Evolutionary conservation across 352 stramenopile species (phyloP).

Genomic region (Phytophthora macrochlamydospora): DNA sequence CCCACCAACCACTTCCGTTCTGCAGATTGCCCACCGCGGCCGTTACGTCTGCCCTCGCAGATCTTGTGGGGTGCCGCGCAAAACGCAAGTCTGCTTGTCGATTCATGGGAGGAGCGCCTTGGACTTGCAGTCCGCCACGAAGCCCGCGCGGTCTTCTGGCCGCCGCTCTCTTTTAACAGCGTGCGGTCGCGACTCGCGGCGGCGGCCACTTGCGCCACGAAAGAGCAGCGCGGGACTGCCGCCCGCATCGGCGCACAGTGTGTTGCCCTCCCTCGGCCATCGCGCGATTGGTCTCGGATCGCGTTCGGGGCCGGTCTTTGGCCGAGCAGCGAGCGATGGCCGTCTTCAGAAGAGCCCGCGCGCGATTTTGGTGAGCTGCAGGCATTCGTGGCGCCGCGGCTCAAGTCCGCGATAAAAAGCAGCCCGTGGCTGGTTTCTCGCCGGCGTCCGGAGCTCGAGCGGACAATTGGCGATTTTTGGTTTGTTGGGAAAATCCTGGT

Average conservation of each 20-base stretch:
- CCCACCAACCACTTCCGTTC: background rate
- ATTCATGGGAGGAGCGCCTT: too few species aligned
- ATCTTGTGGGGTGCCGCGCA: too few species aligned
- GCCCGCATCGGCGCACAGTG: background rate
- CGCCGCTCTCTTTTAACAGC: too few species aligned
- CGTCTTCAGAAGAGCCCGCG: background rate
- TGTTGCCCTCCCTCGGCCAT: background rate
- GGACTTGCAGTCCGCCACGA: too few species aligned
- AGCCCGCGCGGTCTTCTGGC: too few species aligned
- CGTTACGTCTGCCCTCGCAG: too few species aligned
- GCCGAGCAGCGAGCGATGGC: background rate
- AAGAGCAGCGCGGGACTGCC: background rate
- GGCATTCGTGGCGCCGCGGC: background rate
- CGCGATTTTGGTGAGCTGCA: background rate
- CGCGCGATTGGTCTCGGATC: background rate
- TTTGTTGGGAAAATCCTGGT: background rate
- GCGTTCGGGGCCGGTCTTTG: background rate
- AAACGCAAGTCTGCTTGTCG: too few species aligned
- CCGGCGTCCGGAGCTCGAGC: background rate
- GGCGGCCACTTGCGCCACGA: background rate
- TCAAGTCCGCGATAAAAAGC: conserved; percentile 1
- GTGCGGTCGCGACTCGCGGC: too few species aligned
- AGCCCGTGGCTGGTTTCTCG: background rate
- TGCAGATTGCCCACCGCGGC: background rate
- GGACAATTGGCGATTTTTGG: background rate